Evolutionary conservation across 2,329 filamentous ascomycete species (phyloP), one percentile per base, ranked within the genome.

Genomic region (Teratosphaeria zuluensis): DNA sequence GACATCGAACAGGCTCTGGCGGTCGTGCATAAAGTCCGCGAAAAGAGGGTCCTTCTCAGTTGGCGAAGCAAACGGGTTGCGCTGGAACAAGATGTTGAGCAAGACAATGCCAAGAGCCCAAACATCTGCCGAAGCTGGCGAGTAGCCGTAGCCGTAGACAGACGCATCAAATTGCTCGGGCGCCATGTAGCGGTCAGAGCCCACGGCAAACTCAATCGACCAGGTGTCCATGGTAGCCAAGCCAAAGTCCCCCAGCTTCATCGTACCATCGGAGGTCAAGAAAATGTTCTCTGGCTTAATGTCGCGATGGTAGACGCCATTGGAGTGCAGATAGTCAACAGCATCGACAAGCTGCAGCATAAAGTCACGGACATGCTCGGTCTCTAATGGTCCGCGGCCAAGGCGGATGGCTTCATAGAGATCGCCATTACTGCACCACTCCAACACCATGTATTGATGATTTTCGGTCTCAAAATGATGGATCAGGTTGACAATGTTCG

Each of bases 221-320:
- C 90, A 96, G 66, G 85, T 81, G 62, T 95, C 90, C 6, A 85
- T 89, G 11, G 92, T 96, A 56, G 92, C 92, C 63, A 99, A 81
- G 57, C 94, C 94, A 72, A 97, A 96, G 75, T 99, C 94, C 69
- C 94, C 94, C 38, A 99, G 85, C 78, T 99, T 99, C 88, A 97
- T 89, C 46, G 87, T 82, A 57, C 92, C 92, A 65, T 87, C 84
- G 61, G 92, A 84, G 60, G 86, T 89, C 63, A 99, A 81, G 74
- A 99, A 97, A 74, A 99, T 96, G 80, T 99, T 99, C 81, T 99
- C 94, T 0, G 94, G 94, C 79, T 99, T 99, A 83, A 99, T 96
- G 75, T 99, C 94, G 62, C 94, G 89, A 72, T 99, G 94, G 74
- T 91, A 96, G 71, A 97, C 84, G 64, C 90, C 92, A 74, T 92